Base-by-base conservation (phyloP, 352 stramenopile species). In the Phytophthora boehmeriae region DNA sequence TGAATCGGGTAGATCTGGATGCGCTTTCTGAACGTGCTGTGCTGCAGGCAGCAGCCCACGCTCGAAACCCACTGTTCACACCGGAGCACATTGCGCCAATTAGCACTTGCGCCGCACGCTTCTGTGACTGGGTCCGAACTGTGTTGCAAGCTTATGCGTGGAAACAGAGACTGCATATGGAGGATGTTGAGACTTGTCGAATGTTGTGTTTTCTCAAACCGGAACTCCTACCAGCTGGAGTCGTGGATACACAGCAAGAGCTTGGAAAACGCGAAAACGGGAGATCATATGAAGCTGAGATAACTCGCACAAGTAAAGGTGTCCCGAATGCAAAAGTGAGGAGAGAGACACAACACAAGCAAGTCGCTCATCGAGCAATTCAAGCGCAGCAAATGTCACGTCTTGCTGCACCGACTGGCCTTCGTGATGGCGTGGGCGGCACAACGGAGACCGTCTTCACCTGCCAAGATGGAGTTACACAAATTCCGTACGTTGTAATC, bases 91-190 rank as follows among this genome's bases (percentile, higher is more conserved):
- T 98, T 16, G 71, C 60, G 0, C 80, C 88, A 6, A 88, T 98
- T 53, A 97, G 88, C 64, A 85, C 76, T 5, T 94, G 89, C 34
- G 91, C 92, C 0, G 89, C 87, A 1, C 83, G 85, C 25, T 93
- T 98, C 44, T 98, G 92, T 54, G 89, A 93, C n/a, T 98, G 91
- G 86, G 86, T 89, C 8, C 66, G 75, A 2, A 75, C 76, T 8
- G 66, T 78, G 4, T 20, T 93, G 19, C 85, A 93, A 45, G 78
- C 84, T n/a, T 88, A 83, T 19, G 76, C 81, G 8, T 92, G 85
- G 85, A 85, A 75, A 30, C 48, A 88, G 10, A 42, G 59, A 2
- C 23, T 51, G 4, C 47, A 68, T 20, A 75, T 93, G 49, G 42
- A 51, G 20, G 82, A 89, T 28, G 23, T 47, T 2, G 57, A 76